A percentile compares a stretch with the other conserved stretches of the same genome.
phyloP scores from a whole-genome alignment of 345 rosid genomes.

The Bruguiera parviflora region DNA sequence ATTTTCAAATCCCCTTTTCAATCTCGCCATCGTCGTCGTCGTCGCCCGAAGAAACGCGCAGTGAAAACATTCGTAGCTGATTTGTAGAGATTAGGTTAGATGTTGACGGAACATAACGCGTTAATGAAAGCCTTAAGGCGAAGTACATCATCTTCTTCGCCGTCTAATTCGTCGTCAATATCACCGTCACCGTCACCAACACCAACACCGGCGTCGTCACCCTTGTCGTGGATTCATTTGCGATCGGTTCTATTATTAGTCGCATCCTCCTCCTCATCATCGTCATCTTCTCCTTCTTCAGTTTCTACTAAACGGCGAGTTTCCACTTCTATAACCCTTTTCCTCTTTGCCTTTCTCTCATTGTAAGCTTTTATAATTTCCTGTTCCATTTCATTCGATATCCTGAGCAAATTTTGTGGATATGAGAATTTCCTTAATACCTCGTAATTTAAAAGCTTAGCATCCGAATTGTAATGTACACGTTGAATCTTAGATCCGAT shows the following conservation, averaged over 20 bases:
- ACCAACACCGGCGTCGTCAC: constrained; percentile 28
- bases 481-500: too few relatives aligned
- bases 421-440: too few relatives aligned
- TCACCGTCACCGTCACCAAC: constrained; percentile 31
- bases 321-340: constrained; percentile 6
- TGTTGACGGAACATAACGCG: constrained; percentile 48
- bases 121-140: constrained; percentile 58
- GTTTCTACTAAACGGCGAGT: constrained; percentile 48
- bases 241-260: constrained; percentile 59
- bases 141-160: constrained; percentile 41
- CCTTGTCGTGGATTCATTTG: constrained; percentile 63
- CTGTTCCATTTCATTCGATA: too few relatives aligned
- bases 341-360: background rate
- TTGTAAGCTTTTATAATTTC: background rate
- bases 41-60: background rate
- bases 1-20: background rate
- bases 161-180: constrained; percentile 30
- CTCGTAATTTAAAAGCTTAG: too few relatives aligned
- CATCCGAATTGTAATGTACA: too few relatives aligned
- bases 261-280: constrained; percentile 36
- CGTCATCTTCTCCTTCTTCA: constrained; percentile 50
- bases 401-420: too few relatives aligned
- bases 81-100: constrained; percentile 14
- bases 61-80: background rate
- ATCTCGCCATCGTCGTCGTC: constrained; percentile 1